Conservation (phyloP, 306 rosid species). For the Acacia crassicarpa region DNA sequence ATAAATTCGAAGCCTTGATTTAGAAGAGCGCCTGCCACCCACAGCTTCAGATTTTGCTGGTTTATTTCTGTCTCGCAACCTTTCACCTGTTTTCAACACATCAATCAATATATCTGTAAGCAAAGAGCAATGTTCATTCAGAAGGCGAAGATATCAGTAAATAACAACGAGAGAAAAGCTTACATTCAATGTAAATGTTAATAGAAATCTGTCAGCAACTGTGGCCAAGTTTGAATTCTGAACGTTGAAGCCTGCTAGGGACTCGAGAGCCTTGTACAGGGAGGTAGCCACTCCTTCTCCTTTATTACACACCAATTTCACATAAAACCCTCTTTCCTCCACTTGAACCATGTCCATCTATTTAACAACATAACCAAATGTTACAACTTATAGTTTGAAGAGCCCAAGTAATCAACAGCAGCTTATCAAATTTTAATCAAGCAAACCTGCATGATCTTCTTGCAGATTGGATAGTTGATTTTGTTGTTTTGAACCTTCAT, state of each 20-base stretch:
- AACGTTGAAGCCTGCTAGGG: conserved; percentile 62
- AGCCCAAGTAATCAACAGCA: background rate
- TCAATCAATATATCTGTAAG: background rate
- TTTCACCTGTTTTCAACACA: conserved; percentile 56
- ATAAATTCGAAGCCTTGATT: conserved; percentile 78
- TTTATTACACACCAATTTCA: conserved; percentile 62
- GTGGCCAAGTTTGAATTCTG: conserved; percentile 74
- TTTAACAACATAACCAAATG: conserved; percentile 12
- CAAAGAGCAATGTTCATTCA: background rate
- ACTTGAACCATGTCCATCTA: conserved; percentile 85
- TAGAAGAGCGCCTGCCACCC: conserved; percentile 85
- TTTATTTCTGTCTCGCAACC: conserved; percentile 61
- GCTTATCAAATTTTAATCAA: background rate
- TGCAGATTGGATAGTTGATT: conserved; percentile 34
- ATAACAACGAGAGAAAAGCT: background rate
- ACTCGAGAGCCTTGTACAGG: conserved; percentile 73
- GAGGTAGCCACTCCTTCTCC: conserved; percentile 69
- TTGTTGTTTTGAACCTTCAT: conserved; percentile 36
- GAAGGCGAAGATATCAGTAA: background rate
- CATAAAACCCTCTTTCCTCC: conserved; percentile 77
- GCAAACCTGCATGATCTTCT: conserved; percentile 67
- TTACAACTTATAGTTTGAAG: background rate
- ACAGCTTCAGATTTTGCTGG: conserved; percentile 80
- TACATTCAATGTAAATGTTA: conserved; percentile 74
- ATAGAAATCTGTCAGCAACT: conserved; percentile 47